phyloP scores from a whole-genome alignment of 768 basidiomycete species.

The Symmetrospora coprosmae region DNA sequence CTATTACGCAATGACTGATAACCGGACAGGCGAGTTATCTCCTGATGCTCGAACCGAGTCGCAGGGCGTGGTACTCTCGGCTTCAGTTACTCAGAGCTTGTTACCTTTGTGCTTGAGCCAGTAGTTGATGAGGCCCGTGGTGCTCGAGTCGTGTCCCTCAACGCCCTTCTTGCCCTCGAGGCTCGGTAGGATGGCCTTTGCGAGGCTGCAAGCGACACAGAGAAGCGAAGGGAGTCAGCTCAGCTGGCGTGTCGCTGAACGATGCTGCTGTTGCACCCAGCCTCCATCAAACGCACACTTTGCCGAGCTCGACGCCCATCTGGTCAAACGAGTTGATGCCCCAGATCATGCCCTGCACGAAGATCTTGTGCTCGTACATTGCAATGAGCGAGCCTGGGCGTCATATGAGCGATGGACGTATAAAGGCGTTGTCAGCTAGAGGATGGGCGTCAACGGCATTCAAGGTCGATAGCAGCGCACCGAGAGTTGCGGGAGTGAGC shows the following conservation, averaged over 20 bases:
- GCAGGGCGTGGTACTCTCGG: too few relatives aligned
- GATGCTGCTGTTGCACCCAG: too few relatives aligned
- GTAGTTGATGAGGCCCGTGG: constrained; percentile 89
- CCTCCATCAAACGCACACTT: constrained; percentile 38
- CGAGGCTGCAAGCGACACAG: constrained; percentile 47
- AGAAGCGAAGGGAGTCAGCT: neutral
- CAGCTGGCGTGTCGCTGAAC: too few relatives aligned
- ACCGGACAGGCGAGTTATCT: too few relatives aligned
- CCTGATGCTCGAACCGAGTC: too few relatives aligned
- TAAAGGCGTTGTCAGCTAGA: neutral
- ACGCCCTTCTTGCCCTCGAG: constrained; percentile 49
- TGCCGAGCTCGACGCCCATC: constrained; percentile 98
- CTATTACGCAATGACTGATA: too few relatives aligned
- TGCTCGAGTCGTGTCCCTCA: constrained; percentile 91
- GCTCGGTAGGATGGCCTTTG: constrained; percentile 86
- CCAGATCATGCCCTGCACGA: constrained; percentile 92
- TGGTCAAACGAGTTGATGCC: constrained; percentile 92
- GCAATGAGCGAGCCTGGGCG: constrained; percentile 66
- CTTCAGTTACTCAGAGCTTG: too few relatives aligned
- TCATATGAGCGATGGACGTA: neutral
- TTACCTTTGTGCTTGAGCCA: constrained; percentile 72
- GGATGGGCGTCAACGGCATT: too few relatives aligned
- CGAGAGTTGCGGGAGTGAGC: constrained; percentile 76
- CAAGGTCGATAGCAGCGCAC: constrained; percentile 42
- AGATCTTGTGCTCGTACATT: constrained; percentile 97